Conservation (phyloP, 192 early-diverging fungal species). For the Cetraspora pellucida region DNA sequence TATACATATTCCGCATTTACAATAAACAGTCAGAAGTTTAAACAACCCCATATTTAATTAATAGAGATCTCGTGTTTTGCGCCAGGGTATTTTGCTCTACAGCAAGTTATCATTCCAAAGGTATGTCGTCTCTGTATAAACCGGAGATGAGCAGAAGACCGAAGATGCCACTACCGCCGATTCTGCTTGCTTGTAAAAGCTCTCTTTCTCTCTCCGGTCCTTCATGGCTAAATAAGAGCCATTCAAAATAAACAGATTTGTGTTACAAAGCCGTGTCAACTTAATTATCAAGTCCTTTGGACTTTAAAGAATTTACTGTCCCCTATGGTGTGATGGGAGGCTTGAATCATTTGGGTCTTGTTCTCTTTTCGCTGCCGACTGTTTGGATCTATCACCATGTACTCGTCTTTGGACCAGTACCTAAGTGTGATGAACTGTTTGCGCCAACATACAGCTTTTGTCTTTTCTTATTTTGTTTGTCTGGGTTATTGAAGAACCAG, state of each 20-base stretch:
- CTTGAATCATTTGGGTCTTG: background rate
- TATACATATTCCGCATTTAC: too few relatives aligned
- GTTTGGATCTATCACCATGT: background rate
- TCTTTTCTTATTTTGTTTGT: background rate
- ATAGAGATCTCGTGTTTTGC: too few relatives aligned
- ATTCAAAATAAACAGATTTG: background rate
- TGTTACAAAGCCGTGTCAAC: too few relatives aligned
- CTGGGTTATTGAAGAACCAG: background rate
- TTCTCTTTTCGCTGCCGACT: background rate
- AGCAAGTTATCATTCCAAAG: background rate
- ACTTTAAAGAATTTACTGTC: background rate
- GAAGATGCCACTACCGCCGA: conserved; percentile 11
- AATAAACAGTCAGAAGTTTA: too few relatives aligned
- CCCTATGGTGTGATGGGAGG: background rate
- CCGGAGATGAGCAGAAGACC: conserved; percentile 18
- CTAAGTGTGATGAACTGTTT: background rate
- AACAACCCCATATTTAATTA: too few relatives aligned
- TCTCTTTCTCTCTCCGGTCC: background rate
- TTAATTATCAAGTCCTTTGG: too few relatives aligned
- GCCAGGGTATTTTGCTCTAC: background rate
- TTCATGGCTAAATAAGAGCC: background rate
- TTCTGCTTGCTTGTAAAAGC: conserved; percentile 18
- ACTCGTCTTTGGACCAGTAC: background rate
- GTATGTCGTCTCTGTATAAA: conserved; percentile 24
- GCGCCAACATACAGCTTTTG: background rate